Percentiles rank a stretch among this genome's conserved stretches.
Conservation (phyloP, 768 basidiomycete genomes). For the Neoboletus magnificus region DNA sequence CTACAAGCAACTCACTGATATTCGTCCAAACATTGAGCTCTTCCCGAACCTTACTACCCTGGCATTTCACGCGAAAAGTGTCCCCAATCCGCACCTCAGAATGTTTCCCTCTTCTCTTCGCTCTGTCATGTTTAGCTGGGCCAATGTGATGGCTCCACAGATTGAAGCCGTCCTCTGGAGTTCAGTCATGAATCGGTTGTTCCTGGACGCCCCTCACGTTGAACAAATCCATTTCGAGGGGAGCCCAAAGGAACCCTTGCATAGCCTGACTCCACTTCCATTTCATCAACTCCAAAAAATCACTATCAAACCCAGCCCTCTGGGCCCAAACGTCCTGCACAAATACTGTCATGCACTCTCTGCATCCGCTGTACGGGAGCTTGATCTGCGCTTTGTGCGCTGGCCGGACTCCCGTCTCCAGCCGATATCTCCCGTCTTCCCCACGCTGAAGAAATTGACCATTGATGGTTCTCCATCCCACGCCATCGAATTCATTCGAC, state of each 20-base stretch:
- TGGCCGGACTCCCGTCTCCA: slow-evolving; percentile 22
- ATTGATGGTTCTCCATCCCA: slow-evolving; percentile 21
- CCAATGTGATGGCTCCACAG: slow-evolving; percentile 11
- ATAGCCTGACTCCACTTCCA: slow-evolving; percentile 12
- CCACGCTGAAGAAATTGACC: slow-evolving; percentile 19
- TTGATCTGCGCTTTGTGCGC: slow-evolving; percentile 23
- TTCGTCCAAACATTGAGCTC: slow-evolving; percentile 25
- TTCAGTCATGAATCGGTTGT: slow-evolving; percentile 17
- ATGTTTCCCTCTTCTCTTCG: slow-evolving; percentile 25
- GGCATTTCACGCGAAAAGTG: slow-evolving; percentile 16
- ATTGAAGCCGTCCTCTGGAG: slow-evolving; percentile 20
- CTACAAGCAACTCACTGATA: slow-evolving; percentile 19
- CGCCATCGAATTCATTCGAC: slow-evolving; percentile 19
- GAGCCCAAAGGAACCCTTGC: slow-evolving; percentile 20
- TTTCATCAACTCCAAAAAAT: slow-evolving; percentile 19
- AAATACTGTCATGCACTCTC: slow-evolving; percentile 24
- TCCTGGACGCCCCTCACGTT: slow-evolving; percentile 19
- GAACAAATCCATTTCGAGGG: slow-evolving; percentile 25
- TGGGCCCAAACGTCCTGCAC: slow-evolving; percentile 23
- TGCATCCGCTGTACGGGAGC: slow-evolving; percentile 15
- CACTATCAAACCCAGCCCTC: slow-evolving; percentile 22
- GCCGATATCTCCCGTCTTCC: slow-evolving; percentile 18
- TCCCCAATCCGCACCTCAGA: slow-evolving; percentile 8
- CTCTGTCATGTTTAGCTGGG: slow-evolving; percentile 19
- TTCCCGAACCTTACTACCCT: slow-evolving; percentile 20